These are phyloP conservation scores for Aphanomyces stellatus DNA, from an alignment of 352 stramenopile species.

Conservation along the genomic window DNA sequence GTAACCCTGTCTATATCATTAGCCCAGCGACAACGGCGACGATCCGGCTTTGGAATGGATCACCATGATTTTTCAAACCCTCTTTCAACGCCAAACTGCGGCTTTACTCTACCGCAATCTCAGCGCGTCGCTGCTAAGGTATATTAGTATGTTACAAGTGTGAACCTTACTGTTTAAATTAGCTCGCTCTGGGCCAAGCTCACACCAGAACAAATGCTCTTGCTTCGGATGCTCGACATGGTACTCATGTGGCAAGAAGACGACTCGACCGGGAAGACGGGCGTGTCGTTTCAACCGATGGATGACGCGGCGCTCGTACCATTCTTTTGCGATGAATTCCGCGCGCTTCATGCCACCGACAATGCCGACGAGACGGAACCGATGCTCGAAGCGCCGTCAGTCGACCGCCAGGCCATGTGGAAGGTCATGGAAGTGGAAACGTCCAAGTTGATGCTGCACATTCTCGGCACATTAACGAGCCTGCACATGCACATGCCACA, in stretches of 20 bases:
- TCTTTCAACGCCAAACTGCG: conserved; percentile 38
- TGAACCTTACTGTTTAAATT: background rate
- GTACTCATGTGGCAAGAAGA: background rate
- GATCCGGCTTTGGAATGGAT: conserved; percentile 79
- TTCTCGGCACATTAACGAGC: conserved; percentile 50
- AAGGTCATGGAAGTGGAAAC: conserved; percentile 62
- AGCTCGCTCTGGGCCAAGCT: conserved; percentile 57
- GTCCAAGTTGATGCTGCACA: conserved; percentile 63
- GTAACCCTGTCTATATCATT: too few species aligned
- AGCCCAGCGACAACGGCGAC: conserved; percentile 28
- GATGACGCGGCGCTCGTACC: conserved; percentile 9
- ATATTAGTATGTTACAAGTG: background rate
- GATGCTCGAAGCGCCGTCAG: conserved; percentile 27
- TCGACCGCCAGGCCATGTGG: conserved; percentile 55
- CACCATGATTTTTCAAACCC: conserved; percentile 45
- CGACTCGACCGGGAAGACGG: background rate
- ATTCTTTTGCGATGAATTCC: conserved; percentile 45
- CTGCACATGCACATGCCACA: conserved; percentile 6
- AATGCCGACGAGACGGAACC: conserved; percentile 54
- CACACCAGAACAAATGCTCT: conserved; percentile 70
- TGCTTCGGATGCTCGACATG: conserved; percentile 66
- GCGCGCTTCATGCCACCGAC: conserved; percentile 41
- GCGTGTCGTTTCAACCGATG: background rate
- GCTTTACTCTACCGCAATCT: conserved; percentile 66
- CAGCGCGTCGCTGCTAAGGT: conserved; percentile 61